phyloP scores from a whole-genome alignment of 164 flowering plant species.

The Sedum album region DNA sequence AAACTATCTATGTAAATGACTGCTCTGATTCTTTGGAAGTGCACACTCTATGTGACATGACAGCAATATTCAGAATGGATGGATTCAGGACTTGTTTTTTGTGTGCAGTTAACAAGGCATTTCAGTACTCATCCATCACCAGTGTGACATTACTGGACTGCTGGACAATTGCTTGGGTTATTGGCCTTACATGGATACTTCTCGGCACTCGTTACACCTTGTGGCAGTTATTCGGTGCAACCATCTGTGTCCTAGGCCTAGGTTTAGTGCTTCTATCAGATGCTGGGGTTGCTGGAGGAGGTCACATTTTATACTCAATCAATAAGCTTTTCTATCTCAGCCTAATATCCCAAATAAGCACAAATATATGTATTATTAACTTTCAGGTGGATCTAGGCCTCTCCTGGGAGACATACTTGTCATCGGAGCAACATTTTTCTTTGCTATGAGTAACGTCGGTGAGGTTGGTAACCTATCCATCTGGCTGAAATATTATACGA shows the following conservation, averaged over 20 bases:
- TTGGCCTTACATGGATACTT: not conserved
- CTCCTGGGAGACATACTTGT: not conserved
- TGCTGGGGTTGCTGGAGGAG: not conserved
- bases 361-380: not conserved
- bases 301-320: not conserved
- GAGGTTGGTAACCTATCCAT: not conserved
- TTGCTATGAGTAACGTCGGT: not conserved
- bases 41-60: not conserved
- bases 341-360: not conserved
- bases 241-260: not conserved
- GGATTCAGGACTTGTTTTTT: not conserved
- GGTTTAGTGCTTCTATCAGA: not conserved
- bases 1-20: constrained; percentile 57
- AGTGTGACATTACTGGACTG: not conserved
- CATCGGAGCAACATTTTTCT: not conserved
- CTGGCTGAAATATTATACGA: not conserved
- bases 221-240: not conserved
- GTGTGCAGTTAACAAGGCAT: not conserved
- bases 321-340: not conserved
- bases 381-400: not conserved
- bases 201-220: not conserved
- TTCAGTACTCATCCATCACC: not conserved
- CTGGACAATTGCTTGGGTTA: not conserved
- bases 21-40: not conserved
- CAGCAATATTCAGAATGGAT: not conserved